phyloP scores from a whole-genome alignment of 2,329 filamentous ascomycete species.

The Thelonectria discophora region DNA sequence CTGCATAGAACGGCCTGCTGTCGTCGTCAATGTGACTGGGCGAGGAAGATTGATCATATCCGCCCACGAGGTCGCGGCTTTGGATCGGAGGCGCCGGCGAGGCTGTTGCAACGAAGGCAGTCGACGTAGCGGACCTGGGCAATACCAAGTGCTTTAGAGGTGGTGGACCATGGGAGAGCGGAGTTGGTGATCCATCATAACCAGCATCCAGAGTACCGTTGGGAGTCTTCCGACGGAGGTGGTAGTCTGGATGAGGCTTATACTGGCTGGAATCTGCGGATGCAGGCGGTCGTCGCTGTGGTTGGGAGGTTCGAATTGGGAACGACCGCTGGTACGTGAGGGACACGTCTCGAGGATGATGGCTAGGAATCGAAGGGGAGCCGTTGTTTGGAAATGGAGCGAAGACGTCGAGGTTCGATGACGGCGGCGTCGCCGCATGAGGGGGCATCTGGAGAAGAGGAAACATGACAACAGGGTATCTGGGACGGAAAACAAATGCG shows the following conservation, averaged over 20 bases:
- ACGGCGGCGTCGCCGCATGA: conserved; percentile 57
- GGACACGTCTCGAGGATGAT: conserved; percentile 44
- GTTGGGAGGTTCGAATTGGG: conserved; percentile 47
- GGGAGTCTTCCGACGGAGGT: conserved; percentile 89
- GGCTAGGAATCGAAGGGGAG: conserved; percentile 25
- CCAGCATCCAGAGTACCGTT: conserved; percentile 92
- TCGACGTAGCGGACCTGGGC: conserved; percentile 56
- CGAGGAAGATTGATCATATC: conserved; percentile 27
- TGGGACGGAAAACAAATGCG: conserved; percentile 37
- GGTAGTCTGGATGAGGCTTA: conserved; percentile 68
- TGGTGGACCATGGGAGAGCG: conserved; percentile 76
- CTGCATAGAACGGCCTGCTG: conserved; percentile 20
- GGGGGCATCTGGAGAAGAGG: conserved; percentile 62
- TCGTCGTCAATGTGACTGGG: conserved; percentile 28
- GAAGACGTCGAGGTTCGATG: conserved; percentile 51
- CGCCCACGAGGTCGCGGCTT: conserved; percentile 24
- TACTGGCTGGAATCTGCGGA: conserved; percentile 30
- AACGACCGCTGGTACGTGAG: conserved; percentile 42
- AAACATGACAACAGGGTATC: conserved; percentile 54
- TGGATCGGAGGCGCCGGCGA: conserved; percentile 27
- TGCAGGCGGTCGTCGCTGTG: conserved; percentile 33
- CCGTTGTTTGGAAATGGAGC: conserved; percentile 35
- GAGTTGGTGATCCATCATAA: conserved; percentile 84
- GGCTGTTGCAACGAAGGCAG: conserved; percentile 26
- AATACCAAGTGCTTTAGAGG: conserved; percentile 86